Evolutionary conservation across 176 grass and related monocot genomes (phyloP).

Genomic region (Oryza officinalis): DNA sequence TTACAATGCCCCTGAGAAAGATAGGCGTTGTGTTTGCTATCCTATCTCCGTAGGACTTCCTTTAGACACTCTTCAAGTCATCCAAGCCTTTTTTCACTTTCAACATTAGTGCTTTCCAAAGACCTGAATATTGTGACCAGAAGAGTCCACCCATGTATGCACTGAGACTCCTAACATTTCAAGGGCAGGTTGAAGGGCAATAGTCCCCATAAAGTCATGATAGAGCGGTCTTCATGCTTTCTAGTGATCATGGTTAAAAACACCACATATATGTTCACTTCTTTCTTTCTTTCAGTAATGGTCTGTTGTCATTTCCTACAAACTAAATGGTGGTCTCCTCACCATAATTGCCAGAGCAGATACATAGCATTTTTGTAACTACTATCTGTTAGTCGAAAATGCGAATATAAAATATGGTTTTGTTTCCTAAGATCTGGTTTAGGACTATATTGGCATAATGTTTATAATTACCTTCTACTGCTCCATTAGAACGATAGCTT

Average conservation of each 20-base stretch:
- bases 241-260: constrained; percentile 9
- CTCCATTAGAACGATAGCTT: background rate
- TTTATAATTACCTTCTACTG: background rate
- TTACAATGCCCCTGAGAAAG: background rate
- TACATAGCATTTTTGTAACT: background rate
- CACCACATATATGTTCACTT: background rate
- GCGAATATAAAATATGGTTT: background rate
- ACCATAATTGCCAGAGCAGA: background rate
- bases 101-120: background rate
- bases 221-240: background rate
- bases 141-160: background rate
- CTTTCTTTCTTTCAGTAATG: background rate
- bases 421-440: background rate
- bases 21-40: background rate
- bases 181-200: background rate
- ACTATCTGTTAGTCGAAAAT: background rate
- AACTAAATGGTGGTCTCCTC: background rate
- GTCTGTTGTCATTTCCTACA: background rate
- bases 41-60: background rate
- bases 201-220: background rate
- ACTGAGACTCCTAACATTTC: background rate
- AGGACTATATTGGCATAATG: background rate
- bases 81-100: background rate
- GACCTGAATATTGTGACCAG: background rate
- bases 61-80: background rate